Percentiles rank a stretch among this genome's conserved stretches.
These are phyloP conservation scores for Globisporangium apiculatum DNA, from an alignment of 352 stramenopile species.

Conservation along the genomic window DNA sequence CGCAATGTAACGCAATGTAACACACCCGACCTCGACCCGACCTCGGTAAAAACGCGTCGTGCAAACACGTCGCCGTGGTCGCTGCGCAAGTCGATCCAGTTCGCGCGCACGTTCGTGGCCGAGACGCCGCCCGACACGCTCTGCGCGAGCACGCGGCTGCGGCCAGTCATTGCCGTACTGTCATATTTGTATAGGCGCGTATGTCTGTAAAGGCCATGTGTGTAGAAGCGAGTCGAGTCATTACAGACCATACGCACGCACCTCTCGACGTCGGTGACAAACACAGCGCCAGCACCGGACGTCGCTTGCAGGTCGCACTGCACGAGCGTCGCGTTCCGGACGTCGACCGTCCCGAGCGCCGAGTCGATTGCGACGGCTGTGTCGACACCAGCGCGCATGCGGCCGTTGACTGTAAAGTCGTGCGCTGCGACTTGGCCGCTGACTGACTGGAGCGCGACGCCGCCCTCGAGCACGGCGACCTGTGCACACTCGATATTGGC, in stretches of 20 bases:
- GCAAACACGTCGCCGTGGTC: slow-evolving; percentile 36
- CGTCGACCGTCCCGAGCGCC: slow-evolving; percentile 32
- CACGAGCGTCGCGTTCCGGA: slow-evolving; percentile 36
- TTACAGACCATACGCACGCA: slow-evolving; percentile 12
- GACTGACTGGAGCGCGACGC: slow-evolving; percentile 29
- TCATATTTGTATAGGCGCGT: neutral
- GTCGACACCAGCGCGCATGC: slow-evolving; percentile 16
- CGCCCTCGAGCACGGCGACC: slow-evolving; percentile 24
- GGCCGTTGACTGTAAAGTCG: slow-evolving; percentile 34
- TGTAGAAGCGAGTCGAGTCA: no score
- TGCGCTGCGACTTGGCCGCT: slow-evolving; percentile 45
- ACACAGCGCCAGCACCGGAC: slow-evolving; percentile 42
- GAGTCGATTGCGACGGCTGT: slow-evolving; percentile 29
- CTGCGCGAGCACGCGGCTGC: slow-evolving; percentile 38
- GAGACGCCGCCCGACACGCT: slow-evolving; percentile 46
- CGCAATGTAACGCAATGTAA: no score
- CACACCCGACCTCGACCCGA: slow-evolving; percentile 23
- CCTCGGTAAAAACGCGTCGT: slow-evolving; percentile 25
- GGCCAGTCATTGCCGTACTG: slow-evolving; percentile 38
- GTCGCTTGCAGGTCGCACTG: slow-evolving; percentile 47
- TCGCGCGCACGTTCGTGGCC: slow-evolving; percentile 29
- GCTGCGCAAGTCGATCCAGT: slow-evolving; percentile 52
- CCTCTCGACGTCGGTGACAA: slow-evolving; percentile 30
- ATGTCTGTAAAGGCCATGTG: neutral
- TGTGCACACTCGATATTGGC: slow-evolving; percentile 41